phyloP scores from a whole-genome alignment of 352 stramenopile species.

The Peronosclerospora sorghi region DNA sequence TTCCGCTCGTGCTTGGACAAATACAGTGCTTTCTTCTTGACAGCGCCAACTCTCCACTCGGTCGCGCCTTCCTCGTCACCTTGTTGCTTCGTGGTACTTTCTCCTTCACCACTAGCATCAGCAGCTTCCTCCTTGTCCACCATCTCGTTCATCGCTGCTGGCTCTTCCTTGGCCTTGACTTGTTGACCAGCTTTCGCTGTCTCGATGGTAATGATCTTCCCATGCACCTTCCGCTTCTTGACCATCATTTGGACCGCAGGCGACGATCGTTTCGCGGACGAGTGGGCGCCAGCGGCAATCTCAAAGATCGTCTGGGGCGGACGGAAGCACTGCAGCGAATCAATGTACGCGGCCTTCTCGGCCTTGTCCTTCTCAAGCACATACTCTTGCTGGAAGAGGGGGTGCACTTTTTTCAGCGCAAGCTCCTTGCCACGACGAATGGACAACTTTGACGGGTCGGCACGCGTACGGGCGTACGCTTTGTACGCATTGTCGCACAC shows the following conservation, averaged over 20 bases:
- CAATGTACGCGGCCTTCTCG: slow-evolving; percentile 86
- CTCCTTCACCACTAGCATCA: slow-evolving; percentile 4
- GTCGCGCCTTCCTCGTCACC: background rate
- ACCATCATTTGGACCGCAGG: slow-evolving; percentile 78
- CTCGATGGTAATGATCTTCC: slow-evolving; percentile 77
- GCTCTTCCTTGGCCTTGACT: slow-evolving; percentile 28
- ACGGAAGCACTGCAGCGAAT: slow-evolving; percentile 87
- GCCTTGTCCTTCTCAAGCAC: slow-evolving; percentile 70
- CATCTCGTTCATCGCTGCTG: slow-evolving; percentile 19
- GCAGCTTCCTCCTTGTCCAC: slow-evolving; percentile 21
- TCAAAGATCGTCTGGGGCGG: slow-evolving; percentile 95
- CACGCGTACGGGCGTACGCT: slow-evolving; percentile 92
- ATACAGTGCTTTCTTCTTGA: slow-evolving; percentile 66
- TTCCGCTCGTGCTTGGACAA: slow-evolving; percentile 93
- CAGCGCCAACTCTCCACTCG: slow-evolving; percentile 1
- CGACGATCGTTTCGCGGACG: slow-evolving; percentile 67
- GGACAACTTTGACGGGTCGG: slow-evolving; percentile 91
- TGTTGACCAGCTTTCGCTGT: slow-evolving; percentile 30
- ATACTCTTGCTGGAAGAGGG: slow-evolving; percentile 84
- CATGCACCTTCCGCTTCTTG: slow-evolving; percentile 76
- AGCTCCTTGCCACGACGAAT: slow-evolving; percentile 93
- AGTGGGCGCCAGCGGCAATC: slow-evolving; percentile 79
- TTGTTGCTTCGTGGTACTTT: slow-evolving; percentile 5
- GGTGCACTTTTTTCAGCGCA: slow-evolving; percentile 85
- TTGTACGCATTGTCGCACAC: slow-evolving; percentile 97